These are phyloP conservation scores for Marasmius tenuissimus DNA, from an alignment of 1,284 basidiomycete genomes.

Conservation along the genomic window DNA sequence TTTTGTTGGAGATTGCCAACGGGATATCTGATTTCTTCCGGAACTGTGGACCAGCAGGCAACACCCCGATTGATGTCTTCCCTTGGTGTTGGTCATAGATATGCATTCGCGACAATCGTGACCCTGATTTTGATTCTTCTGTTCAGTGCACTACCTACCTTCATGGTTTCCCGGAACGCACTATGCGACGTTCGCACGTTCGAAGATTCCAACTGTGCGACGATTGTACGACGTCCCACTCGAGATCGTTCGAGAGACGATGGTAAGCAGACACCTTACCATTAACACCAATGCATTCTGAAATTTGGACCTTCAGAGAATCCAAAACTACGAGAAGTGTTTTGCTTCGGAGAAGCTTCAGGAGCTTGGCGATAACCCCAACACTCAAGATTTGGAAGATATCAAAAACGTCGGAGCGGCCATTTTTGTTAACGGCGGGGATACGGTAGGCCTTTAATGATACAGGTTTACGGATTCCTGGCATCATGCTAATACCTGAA, in stretches of 20 bases:
- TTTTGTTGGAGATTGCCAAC: constrained; percentile 14
- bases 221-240: constrained; percentile 9
- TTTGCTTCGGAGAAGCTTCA: neutral
- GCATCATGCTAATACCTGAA: neutral
- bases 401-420: neutral
- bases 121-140: constrained; percentile 1
- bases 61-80: constrained; percentile 21
- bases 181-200: constrained; percentile 20
- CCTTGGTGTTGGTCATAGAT: constrained; percentile 19
- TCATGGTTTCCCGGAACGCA: constrained; percentile 26
- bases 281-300: neutral
- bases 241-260: constrained; percentile 13
- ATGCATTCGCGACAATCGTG: no score
- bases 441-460: neutral
- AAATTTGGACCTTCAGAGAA: neutral
- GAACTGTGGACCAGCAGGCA: constrained; percentile 18
- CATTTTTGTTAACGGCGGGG: neutral
- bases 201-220: neutral
- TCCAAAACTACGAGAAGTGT: neutral
- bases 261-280: constrained; percentile 11
- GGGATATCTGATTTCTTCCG: constrained; percentile 6
- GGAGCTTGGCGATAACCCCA: neutral
- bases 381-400: neutral
- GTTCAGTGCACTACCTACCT: constrained; percentile 20
- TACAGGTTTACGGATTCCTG: no score